Conservation (phyloP, 2,329 filamentous ascomycete species). For the Trematosphaeria pertusa region DNA sequence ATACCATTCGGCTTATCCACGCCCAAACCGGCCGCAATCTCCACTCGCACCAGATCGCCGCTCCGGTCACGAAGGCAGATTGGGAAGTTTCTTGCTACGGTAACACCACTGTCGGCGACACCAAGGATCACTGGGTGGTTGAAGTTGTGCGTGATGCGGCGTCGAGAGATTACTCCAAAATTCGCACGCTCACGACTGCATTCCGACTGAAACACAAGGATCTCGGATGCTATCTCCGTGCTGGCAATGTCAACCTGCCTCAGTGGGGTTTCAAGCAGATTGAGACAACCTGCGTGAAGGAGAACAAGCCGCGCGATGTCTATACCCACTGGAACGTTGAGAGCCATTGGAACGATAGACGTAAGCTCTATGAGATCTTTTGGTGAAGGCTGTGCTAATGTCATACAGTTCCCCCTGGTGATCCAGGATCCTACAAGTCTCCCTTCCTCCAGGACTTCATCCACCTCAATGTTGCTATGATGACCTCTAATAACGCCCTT, state of each 20-base stretch:
- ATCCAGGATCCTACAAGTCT: conserved; percentile 92
- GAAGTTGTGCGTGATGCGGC: conserved; percentile 92
- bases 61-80: conserved; percentile 87
- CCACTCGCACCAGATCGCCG: conserved; percentile 89
- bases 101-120: conserved; percentile 92
- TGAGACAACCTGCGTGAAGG: conserved; percentile 92
- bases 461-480: conserved; percentile 98
- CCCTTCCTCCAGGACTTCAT: conserved; percentile 98
- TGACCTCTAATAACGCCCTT: conserved; percentile 99
- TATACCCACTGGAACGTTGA: conserved; percentile 99
- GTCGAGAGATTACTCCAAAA: conserved; percentile 80
- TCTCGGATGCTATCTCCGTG: conserved; percentile 91
- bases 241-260: conserved; percentile 93
- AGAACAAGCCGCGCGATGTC: conserved; percentile 88
- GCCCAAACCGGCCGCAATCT: conserved; percentile 96
- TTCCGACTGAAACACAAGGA: conserved; percentile 86
- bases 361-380: conserved; percentile 62
- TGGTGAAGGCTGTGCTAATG: conserved; percentile 35
- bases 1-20: conserved; percentile 86
- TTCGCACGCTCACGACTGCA: conserved; percentile 90
- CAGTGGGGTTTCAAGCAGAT: conserved; percentile 99
- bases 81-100: conserved; percentile 96
- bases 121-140: conserved; percentile 96
- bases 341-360: conserved; percentile 89
- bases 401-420: conserved; percentile 77